phyloP scores from a whole-genome alignment of 768 basidiomycete genomes.

The Agaricus subrufescens region DNA sequence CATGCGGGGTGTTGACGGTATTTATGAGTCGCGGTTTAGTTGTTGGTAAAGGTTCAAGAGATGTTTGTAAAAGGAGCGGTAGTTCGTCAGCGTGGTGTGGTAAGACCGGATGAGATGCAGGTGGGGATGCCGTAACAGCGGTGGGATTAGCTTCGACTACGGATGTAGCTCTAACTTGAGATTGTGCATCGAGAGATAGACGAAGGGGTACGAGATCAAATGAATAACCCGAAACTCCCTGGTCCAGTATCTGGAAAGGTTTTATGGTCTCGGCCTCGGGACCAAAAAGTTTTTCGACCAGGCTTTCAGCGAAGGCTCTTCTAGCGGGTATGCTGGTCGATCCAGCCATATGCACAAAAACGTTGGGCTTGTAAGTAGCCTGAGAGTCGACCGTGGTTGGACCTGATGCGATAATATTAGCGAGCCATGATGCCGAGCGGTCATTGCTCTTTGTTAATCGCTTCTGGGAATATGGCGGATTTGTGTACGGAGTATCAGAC shows the following conservation, averaged over 20 bases:
- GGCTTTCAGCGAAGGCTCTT: constrained; percentile 51
- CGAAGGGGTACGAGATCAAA: constrained; percentile 60
- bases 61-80: constrained; percentile 48
- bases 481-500: constrained; percentile 63
- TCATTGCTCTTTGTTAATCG: constrained; percentile 73
- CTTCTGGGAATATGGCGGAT: constrained; percentile 70
- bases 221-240: constrained; percentile 65
- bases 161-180: too few species aligned
- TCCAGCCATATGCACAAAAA: constrained; percentile 73
- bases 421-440: constrained; percentile 61
- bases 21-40: constrained; percentile 63
- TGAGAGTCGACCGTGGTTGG: background rate
- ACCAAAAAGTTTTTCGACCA: constrained; percentile 53
- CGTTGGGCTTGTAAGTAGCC: background rate
- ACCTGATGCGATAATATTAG: constrained; percentile 36
- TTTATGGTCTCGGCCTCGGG: constrained; percentile 48
- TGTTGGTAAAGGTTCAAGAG: constrained; percentile 48
- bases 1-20: constrained; percentile 60
- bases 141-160: background rate
- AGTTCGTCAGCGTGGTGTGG: constrained; percentile 17
- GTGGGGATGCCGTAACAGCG: background rate
- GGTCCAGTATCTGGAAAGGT: constrained; percentile 56
- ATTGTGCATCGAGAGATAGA: constrained; percentile 22
- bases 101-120: constrained; percentile 8
- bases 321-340: constrained; percentile 52